Evolutionary conservation across 805 yeast genomes (phyloP).

Genomic region (Myxozyma monticola): DNA sequence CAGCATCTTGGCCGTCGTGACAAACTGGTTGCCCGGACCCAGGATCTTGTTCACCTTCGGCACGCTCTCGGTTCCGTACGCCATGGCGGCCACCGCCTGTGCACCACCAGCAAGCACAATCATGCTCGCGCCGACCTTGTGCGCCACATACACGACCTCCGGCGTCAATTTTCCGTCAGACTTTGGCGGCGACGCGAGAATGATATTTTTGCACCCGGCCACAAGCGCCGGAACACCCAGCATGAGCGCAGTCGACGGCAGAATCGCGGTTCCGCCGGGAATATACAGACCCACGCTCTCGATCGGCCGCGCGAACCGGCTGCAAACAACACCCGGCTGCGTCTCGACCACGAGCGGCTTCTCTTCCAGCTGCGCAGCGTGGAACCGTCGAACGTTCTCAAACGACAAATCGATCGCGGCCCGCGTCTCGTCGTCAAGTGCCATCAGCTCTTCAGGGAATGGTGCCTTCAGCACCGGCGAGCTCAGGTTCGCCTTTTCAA

Average conservation of each 20-base stretch:
- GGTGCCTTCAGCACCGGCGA: conserved; percentile 85
- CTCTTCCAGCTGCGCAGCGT: conserved; percentile 81
- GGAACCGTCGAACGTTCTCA: conserved; percentile 86
- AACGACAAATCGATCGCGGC: conserved; percentile 87
- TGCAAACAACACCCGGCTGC: conserved; percentile 88
- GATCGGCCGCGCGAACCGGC: conserved; percentile 92
- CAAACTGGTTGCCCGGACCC: conserved; percentile 99
- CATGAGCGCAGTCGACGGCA: conserved; percentile 98
- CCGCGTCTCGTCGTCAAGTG: conserved; percentile 69
- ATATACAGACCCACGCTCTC: conserved; percentile 93
- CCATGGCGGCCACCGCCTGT: conserved; percentile 98
- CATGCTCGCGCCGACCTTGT: conserved; percentile 86
- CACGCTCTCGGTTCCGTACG: conserved; percentile 91
- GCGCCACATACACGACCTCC: conserved; percentile 96
- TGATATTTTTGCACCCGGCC: conserved; percentile 91
- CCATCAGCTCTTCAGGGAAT: conserved; percentile 74
- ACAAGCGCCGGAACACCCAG: conserved; percentile 97
- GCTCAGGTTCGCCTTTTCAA: conserved; percentile 75
- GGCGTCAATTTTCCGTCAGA: conserved; percentile 91
- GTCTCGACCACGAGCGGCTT: conserved; percentile 84
- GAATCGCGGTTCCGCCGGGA: conserved; percentile 98
- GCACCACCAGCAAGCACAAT: conserved; percentile 99
- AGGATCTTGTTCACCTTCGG: conserved; percentile 94
- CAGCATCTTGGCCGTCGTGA: conserved; percentile 98
- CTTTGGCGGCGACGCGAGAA: conserved; percentile 95